Percentiles rank a stretch among this genome's conserved stretches.
Evolutionary conservation across 2,329 filamentous ascomycete genomes (phyloP).

Genomic region (Aspergillus proliferans): DNA sequence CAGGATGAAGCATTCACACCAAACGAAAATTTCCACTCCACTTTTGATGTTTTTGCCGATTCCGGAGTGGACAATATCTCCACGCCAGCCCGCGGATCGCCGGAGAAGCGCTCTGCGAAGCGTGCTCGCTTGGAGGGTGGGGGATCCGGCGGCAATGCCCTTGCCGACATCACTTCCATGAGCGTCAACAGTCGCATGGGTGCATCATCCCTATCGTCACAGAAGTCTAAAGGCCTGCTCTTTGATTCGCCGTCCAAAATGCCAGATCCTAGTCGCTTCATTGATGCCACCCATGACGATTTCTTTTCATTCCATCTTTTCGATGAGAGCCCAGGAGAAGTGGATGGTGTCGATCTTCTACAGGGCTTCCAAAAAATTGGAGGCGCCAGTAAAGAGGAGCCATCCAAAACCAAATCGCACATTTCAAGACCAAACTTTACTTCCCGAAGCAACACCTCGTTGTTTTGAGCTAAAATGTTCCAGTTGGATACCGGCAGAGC

Average conservation of each 20-base stretch:
- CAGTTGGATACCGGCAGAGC: not conserved
- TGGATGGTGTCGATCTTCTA: constrained; percentile 41
- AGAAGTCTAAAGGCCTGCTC: constrained; percentile 25
- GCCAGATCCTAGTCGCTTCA: constrained; percentile 24
- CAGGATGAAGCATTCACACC: constrained; percentile 39
- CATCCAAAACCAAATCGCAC: constrained; percentile 22
- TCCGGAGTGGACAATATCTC: constrained; percentile 32
- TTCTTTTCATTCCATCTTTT: constrained; percentile 45
- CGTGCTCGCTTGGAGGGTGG: constrained; percentile 44
- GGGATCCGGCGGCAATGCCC: constrained; percentile 44
- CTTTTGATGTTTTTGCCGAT: constrained; percentile 53
- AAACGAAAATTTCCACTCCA: constrained; percentile 39
- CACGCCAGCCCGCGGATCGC: constrained; percentile 43
- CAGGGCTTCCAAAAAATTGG: constrained; percentile 46
- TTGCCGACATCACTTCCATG: constrained; percentile 40
- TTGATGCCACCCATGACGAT: constrained; percentile 37
- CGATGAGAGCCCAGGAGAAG: constrained; percentile 38
- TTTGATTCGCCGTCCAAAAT: constrained; percentile 38
- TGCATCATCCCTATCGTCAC: constrained; percentile 29
- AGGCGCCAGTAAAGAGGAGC: constrained; percentile 29
- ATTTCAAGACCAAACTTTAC: constrained; percentile 26
- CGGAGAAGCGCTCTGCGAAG: constrained; percentile 49
- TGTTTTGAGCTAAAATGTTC: constrained; percentile 21
- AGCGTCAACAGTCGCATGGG: constrained; percentile 31
- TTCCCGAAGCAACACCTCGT: constrained; percentile 27